Percentiles rank a stretch among this genome's conserved stretches.
Evolutionary conservation across 768 basidiomycete genomes (phyloP).

Genomic region (Wakefieldia striispora): DNA sequence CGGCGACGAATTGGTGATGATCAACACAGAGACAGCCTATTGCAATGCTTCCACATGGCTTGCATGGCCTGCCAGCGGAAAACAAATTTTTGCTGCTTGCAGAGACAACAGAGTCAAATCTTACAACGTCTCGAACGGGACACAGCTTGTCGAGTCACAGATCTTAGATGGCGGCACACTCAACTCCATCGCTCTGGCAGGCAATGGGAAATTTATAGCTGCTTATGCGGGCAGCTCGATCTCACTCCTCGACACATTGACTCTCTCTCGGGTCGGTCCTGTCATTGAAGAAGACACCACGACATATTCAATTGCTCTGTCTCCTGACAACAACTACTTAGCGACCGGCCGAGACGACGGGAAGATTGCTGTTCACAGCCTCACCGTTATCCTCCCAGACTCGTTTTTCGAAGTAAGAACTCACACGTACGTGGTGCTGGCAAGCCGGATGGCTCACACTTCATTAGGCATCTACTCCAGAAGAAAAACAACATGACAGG

Average conservation of each 20-base stretch:
- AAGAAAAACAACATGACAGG: no score
- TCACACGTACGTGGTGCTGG: no score
- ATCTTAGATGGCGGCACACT: neutral
- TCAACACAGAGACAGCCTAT: neutral
- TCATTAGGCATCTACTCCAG: no score
- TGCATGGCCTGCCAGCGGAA: neutral
- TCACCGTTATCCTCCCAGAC: slow-evolving; percentile 4
- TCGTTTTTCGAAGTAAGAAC: no score
- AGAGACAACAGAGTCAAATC: neutral
- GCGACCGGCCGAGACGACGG: neutral
- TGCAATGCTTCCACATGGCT: neutral
- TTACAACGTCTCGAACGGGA: neutral
- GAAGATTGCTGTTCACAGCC: neutral
- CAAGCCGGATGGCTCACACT: no score
- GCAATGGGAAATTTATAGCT: no score
- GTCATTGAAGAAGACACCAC: no score
- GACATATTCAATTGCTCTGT: neutral
- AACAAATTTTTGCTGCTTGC: neutral
- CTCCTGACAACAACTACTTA: neutral
- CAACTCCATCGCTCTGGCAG: neutral
- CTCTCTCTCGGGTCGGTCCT: no score
- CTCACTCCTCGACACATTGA: no score
- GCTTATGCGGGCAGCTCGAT: no score
- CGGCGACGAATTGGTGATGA: neutral
- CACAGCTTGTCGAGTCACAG: neutral